A percentile compares a stretch with the other conserved stretches of the same genome.
These are phyloP conservation scores for Plasmodium malariae DNA, from an alignment of 169 alveolate species.

Conservation along the genomic window DNA sequence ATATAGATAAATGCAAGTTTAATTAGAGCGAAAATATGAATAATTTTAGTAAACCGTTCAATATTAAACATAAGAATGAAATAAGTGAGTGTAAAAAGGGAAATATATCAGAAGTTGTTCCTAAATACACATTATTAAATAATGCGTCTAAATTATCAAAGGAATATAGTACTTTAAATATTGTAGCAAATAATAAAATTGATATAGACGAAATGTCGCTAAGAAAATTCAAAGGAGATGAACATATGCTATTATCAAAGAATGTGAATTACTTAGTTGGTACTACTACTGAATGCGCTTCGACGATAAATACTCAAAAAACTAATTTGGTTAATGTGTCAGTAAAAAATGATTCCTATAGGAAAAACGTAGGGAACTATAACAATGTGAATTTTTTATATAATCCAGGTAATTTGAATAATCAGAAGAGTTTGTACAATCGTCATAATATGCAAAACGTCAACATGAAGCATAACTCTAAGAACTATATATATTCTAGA, in stretches of 20 bases:
- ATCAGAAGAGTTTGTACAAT: slow-evolving; percentile 8
- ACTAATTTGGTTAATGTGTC: neutral
- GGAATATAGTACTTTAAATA: slow-evolving; percentile 19
- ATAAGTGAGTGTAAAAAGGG: slow-evolving; percentile 24
- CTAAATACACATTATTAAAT: slow-evolving; percentile 14
- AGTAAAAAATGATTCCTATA: slow-evolving; percentile 1
- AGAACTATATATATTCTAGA: neutral
- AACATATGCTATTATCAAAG: slow-evolving; percentile 5
- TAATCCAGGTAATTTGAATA: neutral
- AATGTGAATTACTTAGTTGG: neutral
- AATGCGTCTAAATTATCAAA: neutral
- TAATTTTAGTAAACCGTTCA: slow-evolving; percentile 32
- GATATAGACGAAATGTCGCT: slow-evolving; percentile 10
- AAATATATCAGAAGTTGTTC: slow-evolving; percentile 13
- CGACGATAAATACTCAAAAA: neutral
- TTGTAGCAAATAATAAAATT: neutral
- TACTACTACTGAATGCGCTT: slow-evolving; percentile 1
- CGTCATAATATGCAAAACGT: neutral
- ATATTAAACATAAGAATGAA: slow-evolving; percentile 19
- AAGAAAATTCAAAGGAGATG: slow-evolving; percentile 8
- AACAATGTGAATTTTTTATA: slow-evolving; percentile 14
- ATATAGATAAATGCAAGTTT: neutral
- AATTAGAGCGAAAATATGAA: slow-evolving; percentile 26
- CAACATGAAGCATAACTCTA: neutral
- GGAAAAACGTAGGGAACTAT: slow-evolving; percentile 6